A percentile compares a stretch with the other conserved stretches of the same genome.
phyloP scores from a whole-genome alignment of 257 asterid genomes.

The Buddleja alternifolia region DNA sequence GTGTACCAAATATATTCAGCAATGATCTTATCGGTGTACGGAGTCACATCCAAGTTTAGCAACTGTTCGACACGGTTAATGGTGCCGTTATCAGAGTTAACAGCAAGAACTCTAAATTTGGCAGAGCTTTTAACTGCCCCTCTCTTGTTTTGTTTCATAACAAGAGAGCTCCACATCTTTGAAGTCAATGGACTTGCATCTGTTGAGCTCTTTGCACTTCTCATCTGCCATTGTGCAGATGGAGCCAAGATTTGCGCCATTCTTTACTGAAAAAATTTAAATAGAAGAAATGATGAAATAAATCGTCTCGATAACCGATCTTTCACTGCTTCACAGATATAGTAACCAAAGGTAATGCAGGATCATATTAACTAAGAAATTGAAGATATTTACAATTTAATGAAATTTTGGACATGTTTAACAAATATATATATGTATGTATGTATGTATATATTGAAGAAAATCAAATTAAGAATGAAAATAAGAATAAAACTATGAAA shows the following conservation, averaged over 20 bases:
- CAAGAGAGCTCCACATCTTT: slow-evolving; percentile 77
- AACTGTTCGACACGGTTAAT: slow-evolving; percentile 85
- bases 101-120: slow-evolving; percentile 69
- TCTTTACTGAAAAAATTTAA: slow-evolving; percentile 31
- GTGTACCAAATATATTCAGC: slow-evolving; percentile 93
- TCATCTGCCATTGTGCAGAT: slow-evolving; percentile 94
- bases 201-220: slow-evolving; percentile 55
- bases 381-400: not conserved
- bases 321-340: not conserved
- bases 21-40: slow-evolving; percentile 80
- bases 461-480: not conserved
- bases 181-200: slow-evolving; percentile 61
- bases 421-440: no score
- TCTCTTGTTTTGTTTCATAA: slow-evolving; percentile 70
- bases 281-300: slow-evolving; percentile 18
- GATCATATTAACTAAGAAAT: not conserved
- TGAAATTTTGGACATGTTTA: no score
- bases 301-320: not conserved
- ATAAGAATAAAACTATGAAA: not conserved
- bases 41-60: slow-evolving; percentile 83
- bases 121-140: slow-evolving; percentile 52
- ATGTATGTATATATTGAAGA: no score
- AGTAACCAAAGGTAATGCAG: not conserved
- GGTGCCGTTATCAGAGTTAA: slow-evolving; percentile 61
- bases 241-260: slow-evolving; percentile 99